phyloP scores from a whole-genome alignment of 2,329 filamentous ascomycete species.

The Leptographium flavum region DNA sequence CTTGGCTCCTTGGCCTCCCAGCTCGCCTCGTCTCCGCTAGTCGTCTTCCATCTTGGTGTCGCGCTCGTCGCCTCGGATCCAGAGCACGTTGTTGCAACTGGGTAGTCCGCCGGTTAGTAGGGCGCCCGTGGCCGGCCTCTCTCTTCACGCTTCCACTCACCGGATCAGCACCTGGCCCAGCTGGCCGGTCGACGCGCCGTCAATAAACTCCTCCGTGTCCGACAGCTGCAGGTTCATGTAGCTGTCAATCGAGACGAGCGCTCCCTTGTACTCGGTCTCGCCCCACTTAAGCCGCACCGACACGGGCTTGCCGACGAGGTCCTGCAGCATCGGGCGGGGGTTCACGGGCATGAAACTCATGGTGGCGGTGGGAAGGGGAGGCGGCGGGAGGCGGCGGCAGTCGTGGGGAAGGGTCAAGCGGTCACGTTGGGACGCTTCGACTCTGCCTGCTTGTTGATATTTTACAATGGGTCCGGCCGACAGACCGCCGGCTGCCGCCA shows the following conservation, averaged over 20 bases:
- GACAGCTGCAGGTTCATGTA: constrained; percentile 98
- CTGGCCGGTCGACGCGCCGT: constrained; percentile 69
- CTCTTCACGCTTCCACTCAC: constrained; percentile 26
- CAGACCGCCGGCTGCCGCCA: neutral
- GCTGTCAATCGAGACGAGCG: constrained; percentile 75
- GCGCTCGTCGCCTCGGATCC: constrained; percentile 53
- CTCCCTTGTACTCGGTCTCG: constrained; percentile 92
- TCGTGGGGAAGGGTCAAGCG: neutral
- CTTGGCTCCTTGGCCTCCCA: neutral
- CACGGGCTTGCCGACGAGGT: constrained; percentile 81
- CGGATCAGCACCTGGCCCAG: constrained; percentile 87
- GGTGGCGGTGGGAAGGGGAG: constrained; percentile 1
- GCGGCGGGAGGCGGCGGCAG: neutral
- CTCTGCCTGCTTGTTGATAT: neutral
- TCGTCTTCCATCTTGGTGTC: constrained; percentile 46
- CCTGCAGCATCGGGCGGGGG: constrained; percentile 91
- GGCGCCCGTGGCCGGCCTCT: neutral
- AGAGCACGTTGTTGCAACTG: constrained; percentile 75
- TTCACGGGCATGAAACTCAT: constrained; percentile 72
- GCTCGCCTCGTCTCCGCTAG: constrained; percentile 13
- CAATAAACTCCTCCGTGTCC: constrained; percentile 82
- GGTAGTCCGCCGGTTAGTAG: constrained; percentile 1
- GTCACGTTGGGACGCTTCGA: neutral
- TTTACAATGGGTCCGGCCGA: neutral
- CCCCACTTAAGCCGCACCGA: constrained; percentile 95